Evolutionary conservation across 352 stramenopile species (phyloP).

Genomic region (Pythium volutum): DNA sequence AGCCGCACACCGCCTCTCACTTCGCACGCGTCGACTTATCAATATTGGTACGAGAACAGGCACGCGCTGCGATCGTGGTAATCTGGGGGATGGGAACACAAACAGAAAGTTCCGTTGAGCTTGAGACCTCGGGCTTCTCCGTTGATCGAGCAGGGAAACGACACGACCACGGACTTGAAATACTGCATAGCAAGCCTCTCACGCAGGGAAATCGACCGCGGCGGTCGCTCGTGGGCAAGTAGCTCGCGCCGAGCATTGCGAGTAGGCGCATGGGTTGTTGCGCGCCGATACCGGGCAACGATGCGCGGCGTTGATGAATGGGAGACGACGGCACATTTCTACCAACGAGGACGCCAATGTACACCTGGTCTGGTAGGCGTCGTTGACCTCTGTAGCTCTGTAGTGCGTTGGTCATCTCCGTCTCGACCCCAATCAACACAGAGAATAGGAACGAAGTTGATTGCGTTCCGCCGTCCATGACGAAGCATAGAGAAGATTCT

Average conservation of each 20-base stretch:
- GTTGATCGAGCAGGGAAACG: slow-evolving; percentile 63
- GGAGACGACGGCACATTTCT: slow-evolving; percentile 57
- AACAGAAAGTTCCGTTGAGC: slow-evolving; percentile 46
- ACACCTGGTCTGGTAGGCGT: slow-evolving; percentile 44
- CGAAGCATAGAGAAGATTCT: slow-evolving; percentile 52
- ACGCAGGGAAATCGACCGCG: slow-evolving; percentile 35
- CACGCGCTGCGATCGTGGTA: slow-evolving; percentile 59
- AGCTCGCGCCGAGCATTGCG: slow-evolving; percentile 44
- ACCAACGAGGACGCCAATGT: slow-evolving; percentile 64
- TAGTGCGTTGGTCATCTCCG: slow-evolving; percentile 35
- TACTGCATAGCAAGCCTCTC: slow-evolving; percentile 55
- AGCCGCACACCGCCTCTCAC: slow-evolving; percentile 33
- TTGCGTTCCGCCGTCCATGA: slow-evolving; percentile 28
- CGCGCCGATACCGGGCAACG: background rate
- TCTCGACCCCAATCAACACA: slow-evolving; percentile 37
- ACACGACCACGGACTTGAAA: slow-evolving; percentile 42
- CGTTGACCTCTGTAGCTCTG: slow-evolving; percentile 23
- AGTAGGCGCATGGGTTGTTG: slow-evolving; percentile 29
- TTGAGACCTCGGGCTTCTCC: slow-evolving; percentile 50
- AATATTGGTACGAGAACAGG: slow-evolving; percentile 66
- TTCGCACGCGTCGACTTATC: slow-evolving; percentile 52
- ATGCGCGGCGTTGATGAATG: slow-evolving; percentile 58
- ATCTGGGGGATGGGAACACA: slow-evolving; percentile 54
- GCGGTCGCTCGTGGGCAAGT: slow-evolving; percentile 49
- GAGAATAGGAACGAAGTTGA: slow-evolving; percentile 47